phyloP scores from a whole-genome alignment of 129 eudicot genomes.

The Saposhnikovia divaricata region DNA sequence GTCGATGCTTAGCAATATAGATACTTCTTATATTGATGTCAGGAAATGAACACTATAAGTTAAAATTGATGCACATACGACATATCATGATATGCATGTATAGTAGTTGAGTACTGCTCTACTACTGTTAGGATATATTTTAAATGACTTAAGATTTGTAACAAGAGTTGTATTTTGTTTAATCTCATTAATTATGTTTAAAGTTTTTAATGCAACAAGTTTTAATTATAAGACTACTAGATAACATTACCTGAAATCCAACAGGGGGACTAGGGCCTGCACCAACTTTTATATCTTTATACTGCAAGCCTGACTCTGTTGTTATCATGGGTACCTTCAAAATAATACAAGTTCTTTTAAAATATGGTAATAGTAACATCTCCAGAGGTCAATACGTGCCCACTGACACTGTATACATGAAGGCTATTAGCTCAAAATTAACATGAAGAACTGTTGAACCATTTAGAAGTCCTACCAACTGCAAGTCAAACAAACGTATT shows the following conservation, averaged over 20 bases:
- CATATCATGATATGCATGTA: not conserved
- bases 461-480: not conserved
- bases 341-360: not conserved
- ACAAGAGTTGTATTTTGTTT: no score
- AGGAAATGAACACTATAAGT: not conserved
- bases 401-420: not conserved
- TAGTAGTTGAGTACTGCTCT: not conserved
- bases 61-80: not conserved
- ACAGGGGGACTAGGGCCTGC: constrained; percentile 89
- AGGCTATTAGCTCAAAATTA: not conserved
- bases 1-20: not conserved
- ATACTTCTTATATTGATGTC: not conserved
- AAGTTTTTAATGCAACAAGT: no score
- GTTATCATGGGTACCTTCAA: constrained; percentile 89
- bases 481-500: not conserved
- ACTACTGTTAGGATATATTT: no score
- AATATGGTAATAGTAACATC: not conserved
- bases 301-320: constrained; percentile 95
- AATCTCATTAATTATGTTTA: no score
- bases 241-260: constrained; percentile 79
- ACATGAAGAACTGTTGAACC: not conserved
- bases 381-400: not conserved
- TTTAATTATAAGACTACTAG: not conserved
- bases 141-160: no score
- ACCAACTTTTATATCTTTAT: constrained; percentile 91